phyloP scores from a whole-genome alignment of 345 rosid species.

The Populus nigra region DNA sequence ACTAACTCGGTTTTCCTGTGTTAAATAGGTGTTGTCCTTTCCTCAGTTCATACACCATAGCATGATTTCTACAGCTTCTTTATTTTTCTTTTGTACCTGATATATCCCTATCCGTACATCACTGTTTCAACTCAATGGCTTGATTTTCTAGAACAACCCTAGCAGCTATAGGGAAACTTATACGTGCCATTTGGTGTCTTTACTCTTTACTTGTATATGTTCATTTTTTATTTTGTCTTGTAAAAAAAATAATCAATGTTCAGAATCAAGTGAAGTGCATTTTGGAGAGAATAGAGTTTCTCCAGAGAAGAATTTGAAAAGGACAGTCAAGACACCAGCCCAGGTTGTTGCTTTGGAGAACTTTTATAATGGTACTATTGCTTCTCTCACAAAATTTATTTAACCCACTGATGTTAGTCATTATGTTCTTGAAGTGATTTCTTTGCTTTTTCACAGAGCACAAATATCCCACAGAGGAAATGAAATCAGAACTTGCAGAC shows the following conservation, averaged over 20 bases:
- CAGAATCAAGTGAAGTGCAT: conserved; percentile 59
- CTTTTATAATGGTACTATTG: conserved; percentile 63
- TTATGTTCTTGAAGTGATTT: conserved; percentile 12
- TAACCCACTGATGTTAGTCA: conserved; percentile 2
- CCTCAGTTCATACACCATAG: background rate
- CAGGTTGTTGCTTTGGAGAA: conserved; percentile 77
- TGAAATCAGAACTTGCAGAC: conserved; percentile 67
- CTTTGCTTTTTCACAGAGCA: conserved; percentile 46
- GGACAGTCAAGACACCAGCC: conserved; percentile 67
- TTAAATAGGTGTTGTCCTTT: background rate
- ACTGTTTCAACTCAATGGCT: background rate
- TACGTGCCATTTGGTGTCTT: background rate
- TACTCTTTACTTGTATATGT: background rate
- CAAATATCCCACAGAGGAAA: conserved; percentile 77
- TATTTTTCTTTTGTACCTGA: background rate
- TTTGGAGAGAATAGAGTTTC: conserved; percentile 60
- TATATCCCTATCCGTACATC: background rate
- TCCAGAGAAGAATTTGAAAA: conserved; percentile 51
- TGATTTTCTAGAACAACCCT: background rate
- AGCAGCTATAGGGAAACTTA: background rate
- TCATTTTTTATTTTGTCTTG: conserved; percentile 6
- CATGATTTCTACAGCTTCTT: background rate
- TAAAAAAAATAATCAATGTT: conserved; percentile 5
- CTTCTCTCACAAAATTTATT: conserved; percentile 11
- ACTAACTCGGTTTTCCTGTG: background rate